A percentile compares a stretch with the other conserved stretches of the same genome.
These are phyloP conservation scores for Diaporthe amygdali DNA, from an alignment of 2,329 filamentous ascomycete species.

Conservation along the genomic window DNA sequence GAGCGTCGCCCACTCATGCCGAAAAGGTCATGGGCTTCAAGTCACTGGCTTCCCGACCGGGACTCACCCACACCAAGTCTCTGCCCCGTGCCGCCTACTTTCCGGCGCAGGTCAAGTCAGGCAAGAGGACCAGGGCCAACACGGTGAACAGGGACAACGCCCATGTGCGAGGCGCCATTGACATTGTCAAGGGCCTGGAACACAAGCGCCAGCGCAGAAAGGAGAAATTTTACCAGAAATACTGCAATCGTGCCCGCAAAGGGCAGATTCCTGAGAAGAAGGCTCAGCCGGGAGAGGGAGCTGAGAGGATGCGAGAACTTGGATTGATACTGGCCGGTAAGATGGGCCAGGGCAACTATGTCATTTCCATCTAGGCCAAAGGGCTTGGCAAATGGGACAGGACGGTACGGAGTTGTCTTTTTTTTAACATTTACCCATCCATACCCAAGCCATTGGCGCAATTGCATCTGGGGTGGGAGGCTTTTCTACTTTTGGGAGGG, in stretches of 20 bases:
- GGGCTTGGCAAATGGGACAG: slow-evolving; percentile 14
- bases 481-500: slow-evolving; percentile 28
- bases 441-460: slow-evolving; percentile 25
- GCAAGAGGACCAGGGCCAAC: slow-evolving; percentile 34
- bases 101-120: slow-evolving; percentile 59
- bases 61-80: slow-evolving; percentile 81
- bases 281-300: slow-evolving; percentile 82
- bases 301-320: slow-evolving; percentile 91
- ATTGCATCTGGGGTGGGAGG: slow-evolving; percentile 16
- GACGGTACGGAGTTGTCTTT: slow-evolving; percentile 12
- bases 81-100: slow-evolving; percentile 79
- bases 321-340: slow-evolving; percentile 89
- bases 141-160: slow-evolving; percentile 49
- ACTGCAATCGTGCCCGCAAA: slow-evolving; percentile 82
- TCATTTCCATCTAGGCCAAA: slow-evolving; percentile 69
- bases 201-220: slow-evolving; percentile 90
- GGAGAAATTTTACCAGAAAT: slow-evolving; percentile 90
- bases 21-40: slow-evolving; percentile 47
- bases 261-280: slow-evolving; percentile 66
- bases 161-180: slow-evolving; percentile 90
- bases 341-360: slow-evolving; percentile 74
- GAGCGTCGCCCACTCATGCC: slow-evolving; percentile 48
- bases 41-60: slow-evolving; percentile 63
- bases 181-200: slow-evolving; percentile 96
- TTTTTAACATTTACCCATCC: not conserved